phyloP scores from a whole-genome alignment of 345 rosid genomes.

The Mangifera indica region DNA sequence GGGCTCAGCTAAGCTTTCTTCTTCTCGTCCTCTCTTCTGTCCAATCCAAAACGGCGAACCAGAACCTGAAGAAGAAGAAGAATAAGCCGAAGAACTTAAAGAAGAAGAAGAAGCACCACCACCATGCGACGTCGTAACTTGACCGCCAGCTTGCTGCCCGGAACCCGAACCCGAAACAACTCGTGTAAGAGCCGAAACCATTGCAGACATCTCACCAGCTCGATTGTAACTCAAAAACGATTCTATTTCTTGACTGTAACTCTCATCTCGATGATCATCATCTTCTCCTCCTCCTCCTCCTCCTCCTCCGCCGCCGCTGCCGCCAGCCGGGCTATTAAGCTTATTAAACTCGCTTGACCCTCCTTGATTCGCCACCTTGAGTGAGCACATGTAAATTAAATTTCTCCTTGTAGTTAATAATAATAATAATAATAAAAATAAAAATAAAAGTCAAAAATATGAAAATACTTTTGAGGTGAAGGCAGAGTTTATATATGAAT shows the following conservation, averaged over 20 bases:
- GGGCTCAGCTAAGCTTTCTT: constrained; percentile 27
- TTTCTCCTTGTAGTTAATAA: too few relatives aligned
- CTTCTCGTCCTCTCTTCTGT: constrained; percentile 42
- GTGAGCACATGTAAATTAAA: constrained; percentile 22
- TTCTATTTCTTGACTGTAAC: constrained; percentile 1
- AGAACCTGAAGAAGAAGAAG: constrained; percentile 19
- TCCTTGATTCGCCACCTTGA: constrained; percentile 45
- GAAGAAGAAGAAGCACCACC: not conserved
- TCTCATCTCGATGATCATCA: constrained; percentile 18
- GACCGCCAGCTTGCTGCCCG: too few relatives aligned
- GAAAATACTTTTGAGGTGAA: too few relatives aligned
- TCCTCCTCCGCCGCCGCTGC: not conserved
- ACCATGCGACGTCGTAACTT: not conserved
- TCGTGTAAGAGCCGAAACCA: constrained; percentile 70
- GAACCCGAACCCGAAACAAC: constrained; percentile 45
- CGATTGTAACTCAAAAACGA: constrained; percentile 27
- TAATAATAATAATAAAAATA: too few relatives aligned
- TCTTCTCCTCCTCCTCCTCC: constrained; percentile 1
- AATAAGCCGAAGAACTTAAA: constrained; percentile 11
- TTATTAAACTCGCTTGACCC: constrained; percentile 19
- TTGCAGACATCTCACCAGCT: constrained; percentile 59
- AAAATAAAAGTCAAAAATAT: too few relatives aligned
- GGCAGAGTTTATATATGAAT: constrained; percentile 10
- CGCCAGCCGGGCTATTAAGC: constrained; percentile 3
- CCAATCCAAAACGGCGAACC: constrained; percentile 24